phyloP scores from a whole-genome alignment of 2,329 filamentous ascomycete species.

The Elsinoe batatas region DNA sequence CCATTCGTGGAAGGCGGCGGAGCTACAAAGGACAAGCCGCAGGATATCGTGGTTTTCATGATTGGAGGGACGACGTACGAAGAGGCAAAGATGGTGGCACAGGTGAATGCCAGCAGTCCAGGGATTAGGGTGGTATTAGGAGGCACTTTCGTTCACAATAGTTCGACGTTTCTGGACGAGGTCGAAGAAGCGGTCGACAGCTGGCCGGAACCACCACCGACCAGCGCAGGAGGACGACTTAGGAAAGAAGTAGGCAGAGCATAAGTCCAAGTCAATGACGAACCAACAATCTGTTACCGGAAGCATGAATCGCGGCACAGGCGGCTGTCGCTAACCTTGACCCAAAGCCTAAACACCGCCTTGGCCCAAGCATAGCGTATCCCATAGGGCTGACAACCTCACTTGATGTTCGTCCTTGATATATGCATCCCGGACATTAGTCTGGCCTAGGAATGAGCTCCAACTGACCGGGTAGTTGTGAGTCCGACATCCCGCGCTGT shows the following conservation, averaged over 20 bases:
- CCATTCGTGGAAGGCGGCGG: slow-evolving; percentile 87
- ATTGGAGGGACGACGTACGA: slow-evolving; percentile 91
- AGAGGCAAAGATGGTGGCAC: slow-evolving; percentile 91
- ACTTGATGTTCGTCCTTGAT: not conserved
- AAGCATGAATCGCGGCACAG: slow-evolving; percentile 1
- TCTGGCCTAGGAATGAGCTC: too few species aligned
- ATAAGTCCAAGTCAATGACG: not conserved
- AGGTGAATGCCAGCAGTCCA: slow-evolving; percentile 82
- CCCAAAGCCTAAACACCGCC: slow-evolving; percentile 3
- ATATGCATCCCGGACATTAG: not conserved
- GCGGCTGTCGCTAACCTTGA: slow-evolving; percentile 5
- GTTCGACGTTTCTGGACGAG: slow-evolving; percentile 77
- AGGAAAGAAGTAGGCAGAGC: slow-evolving; percentile 49
- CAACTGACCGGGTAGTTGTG: not conserved
- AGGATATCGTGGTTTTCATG: slow-evolving; percentile 93
- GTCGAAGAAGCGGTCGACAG: slow-evolving; percentile 77
- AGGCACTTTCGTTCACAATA: slow-evolving; percentile 82
- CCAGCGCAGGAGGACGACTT: slow-evolving; percentile 53
- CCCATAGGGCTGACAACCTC: slow-evolving; percentile 9
- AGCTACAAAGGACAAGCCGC: slow-evolving; percentile 84
- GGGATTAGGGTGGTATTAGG: slow-evolving; percentile 83
- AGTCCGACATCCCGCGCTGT: too few species aligned
- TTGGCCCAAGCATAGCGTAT: slow-evolving; percentile 5
- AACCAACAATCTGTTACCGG: not conserved
- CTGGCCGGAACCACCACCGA: slow-evolving; percentile 64